A percentile compares a stretch with the other conserved stretches of the same genome.
phyloP scores from a whole-genome alignment of 2,329 filamentous ascomycete genomes.

The Epichloe gansuensis region DNA sequence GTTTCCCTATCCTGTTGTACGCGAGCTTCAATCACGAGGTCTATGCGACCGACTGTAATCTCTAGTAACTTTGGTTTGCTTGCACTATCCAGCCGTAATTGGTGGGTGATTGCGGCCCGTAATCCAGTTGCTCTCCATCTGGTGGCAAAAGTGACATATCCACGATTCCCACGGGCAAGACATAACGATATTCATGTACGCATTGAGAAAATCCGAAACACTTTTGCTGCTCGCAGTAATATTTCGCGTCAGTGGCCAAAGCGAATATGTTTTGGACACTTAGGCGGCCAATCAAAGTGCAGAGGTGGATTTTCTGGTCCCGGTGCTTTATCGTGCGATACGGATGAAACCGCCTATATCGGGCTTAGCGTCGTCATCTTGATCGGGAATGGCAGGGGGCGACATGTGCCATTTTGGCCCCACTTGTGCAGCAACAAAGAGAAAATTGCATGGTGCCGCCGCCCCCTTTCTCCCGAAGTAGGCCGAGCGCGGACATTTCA shows the following conservation, averaged over 20 bases:
- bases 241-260: too few species aligned
- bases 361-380: background rate
- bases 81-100: too few species aligned
- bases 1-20: too few species aligned
- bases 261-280: background rate
- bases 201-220: too few species aligned
- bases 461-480: background rate
- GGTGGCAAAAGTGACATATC: background rate
- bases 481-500: background rate
- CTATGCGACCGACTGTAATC: too few species aligned
- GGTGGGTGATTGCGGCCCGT: background rate
- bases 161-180: too few species aligned
- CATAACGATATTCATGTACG: too few species aligned
- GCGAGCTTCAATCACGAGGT: too few species aligned
- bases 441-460: slow-evolving; percentile 1
- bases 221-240: too few species aligned
- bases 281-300: slow-evolving; percentile 6
- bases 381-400: slow-evolving; percentile 5
- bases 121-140: background rate
- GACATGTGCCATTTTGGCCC: background rate
- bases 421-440: background rate
- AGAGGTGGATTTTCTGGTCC: slow-evolving; percentile 1
- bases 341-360: background rate
- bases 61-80: too few species aligned
- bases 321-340: slow-evolving; percentile 9